These are phyloP conservation scores for Wickerhamiella qilinensis DNA, from an alignment of 805 yeast species.

Conservation along the genomic window DNA sequence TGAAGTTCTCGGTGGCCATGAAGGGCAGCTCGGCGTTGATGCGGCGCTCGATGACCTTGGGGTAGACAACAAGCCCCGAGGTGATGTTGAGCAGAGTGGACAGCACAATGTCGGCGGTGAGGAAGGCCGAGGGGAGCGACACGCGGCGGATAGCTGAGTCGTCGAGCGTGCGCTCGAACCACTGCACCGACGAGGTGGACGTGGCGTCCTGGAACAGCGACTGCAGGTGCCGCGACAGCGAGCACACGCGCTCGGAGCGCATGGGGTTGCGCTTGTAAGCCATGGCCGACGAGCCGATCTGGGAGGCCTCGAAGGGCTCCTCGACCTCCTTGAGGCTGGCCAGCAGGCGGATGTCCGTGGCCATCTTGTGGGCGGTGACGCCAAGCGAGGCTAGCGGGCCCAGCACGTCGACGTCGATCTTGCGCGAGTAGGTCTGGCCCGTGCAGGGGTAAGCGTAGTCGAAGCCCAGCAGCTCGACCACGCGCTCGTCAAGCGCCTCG, in stretches of 20 bases:
- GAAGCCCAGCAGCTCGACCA: conserved; percentile 84
- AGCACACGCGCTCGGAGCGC: conserved; percentile 98
- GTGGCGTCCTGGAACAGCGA: conserved; percentile 84
- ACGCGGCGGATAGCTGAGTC: conserved; percentile 97
- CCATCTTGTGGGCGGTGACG: conserved; percentile 93
- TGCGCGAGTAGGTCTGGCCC: conserved; percentile 98
- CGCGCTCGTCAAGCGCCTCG: conserved; percentile 79
- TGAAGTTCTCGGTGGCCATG: conserved; percentile 98
- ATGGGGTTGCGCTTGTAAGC: conserved; percentile 99
- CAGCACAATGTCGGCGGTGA: conserved; percentile 85
- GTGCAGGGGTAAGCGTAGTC: conserved; percentile 94
- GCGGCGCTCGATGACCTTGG: conserved; percentile 96
- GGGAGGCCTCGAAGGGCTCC: conserved; percentile 97
- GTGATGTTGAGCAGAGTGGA: conserved; percentile 81
- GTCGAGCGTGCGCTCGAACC: conserved; percentile 98
- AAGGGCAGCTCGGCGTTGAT: conserved; percentile 89
- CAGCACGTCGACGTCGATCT: conserved; percentile 87
- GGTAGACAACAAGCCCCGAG: conserved; percentile 92
- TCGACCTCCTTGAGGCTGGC: conserved; percentile 96
- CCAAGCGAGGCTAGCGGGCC: conserved; percentile 90
- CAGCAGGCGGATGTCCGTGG: conserved; percentile 86
- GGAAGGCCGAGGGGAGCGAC: conserved; percentile 87
- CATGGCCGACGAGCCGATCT: conserved; percentile 97
- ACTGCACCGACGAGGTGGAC: conserved; percentile 94
- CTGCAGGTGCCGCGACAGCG: conserved; percentile 92